These are phyloP conservation scores for Exophiala lecanii-corni DNA, from an alignment of 2,329 filamentous ascomycete genomes.

Conservation along the genomic window DNA sequence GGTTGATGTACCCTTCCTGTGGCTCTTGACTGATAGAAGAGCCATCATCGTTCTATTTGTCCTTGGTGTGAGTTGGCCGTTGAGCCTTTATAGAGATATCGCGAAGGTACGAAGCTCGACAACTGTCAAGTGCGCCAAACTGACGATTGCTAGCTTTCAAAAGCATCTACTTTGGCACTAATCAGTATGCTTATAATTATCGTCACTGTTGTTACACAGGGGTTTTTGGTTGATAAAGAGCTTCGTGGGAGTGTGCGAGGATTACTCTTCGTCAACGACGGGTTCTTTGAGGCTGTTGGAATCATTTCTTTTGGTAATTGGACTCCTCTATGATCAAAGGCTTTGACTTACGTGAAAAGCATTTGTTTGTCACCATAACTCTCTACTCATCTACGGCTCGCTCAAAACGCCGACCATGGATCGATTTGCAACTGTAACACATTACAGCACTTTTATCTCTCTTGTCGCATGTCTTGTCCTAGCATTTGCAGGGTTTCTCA, in stretches of 20 bases:
- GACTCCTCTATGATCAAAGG: conserved; percentile 2
- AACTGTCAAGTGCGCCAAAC: conserved; percentile 12
- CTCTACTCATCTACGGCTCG: conserved; percentile 93
- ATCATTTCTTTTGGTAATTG: conserved; percentile 89
- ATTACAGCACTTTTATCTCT: conserved; percentile 85
- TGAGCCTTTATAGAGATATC: conserved; percentile 94
- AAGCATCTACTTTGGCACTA: conserved; percentile 88
- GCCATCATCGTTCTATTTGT: conserved; percentile 86
- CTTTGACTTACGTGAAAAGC: too few species aligned
- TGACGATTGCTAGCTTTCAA: conserved; percentile 66
- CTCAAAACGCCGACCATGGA: conserved; percentile 91
- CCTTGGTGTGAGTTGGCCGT: conserved; percentile 78
- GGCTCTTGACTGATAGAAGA: conserved; percentile 74
- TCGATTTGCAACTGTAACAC: conserved; percentile 87
- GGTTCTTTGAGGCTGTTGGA: conserved; percentile 92
- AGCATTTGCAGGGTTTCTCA: conserved; percentile 84
- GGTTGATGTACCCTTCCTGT: conserved; percentile 67
- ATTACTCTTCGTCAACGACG: conserved; percentile 72
- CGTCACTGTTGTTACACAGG: conserved; percentile 79
- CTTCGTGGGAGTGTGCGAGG: conserved; percentile 66
- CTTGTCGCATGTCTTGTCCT: conserved; percentile 87
- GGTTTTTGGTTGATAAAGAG: conserved; percentile 66
- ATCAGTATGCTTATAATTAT: conserved; percentile 92
- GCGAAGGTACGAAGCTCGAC: conserved; percentile 64
- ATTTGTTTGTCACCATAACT: conserved; percentile 85